Evolutionary conservation across 331 rosid species (phyloP).

Genomic region (Acacia pycnantha): DNA sequence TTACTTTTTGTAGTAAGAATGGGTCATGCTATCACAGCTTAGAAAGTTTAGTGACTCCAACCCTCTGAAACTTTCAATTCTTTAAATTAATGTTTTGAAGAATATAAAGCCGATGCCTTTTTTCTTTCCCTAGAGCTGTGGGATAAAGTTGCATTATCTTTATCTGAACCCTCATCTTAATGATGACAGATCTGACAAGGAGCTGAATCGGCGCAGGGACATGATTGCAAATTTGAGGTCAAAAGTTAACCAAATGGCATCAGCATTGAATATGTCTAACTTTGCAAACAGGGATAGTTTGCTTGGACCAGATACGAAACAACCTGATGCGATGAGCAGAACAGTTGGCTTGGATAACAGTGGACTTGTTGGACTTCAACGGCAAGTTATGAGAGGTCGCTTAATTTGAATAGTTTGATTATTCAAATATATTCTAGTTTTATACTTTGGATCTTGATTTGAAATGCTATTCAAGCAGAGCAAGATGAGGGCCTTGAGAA

Average conservation of each 20-base stretch:
- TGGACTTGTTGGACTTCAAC: constrained; percentile 84
- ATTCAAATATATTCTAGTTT: constrained; percentile 20
- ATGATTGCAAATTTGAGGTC: constrained; percentile 69
- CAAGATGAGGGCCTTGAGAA: constrained; percentile 98
- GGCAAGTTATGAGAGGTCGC: constrained; percentile 86
- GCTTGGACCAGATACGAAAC: constrained; percentile 85
- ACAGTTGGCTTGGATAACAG: constrained; percentile 79
- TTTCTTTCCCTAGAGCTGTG: background rate
- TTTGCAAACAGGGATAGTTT: constrained; percentile 90
- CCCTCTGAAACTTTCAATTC: background rate
- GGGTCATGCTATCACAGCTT: background rate
- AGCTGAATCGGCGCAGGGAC: constrained; percentile 95
- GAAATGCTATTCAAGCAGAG: constrained; percentile 53
- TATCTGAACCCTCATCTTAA: constrained; percentile 25
- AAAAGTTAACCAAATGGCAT: constrained; percentile 89
- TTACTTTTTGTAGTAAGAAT: constrained; percentile 8
- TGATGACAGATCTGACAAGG: constrained; percentile 78
- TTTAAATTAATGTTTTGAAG: background rate
- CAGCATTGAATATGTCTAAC: constrained; percentile 74
- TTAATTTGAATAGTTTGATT: constrained; percentile 29
- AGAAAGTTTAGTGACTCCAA: background rate
- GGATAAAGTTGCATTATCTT: constrained; percentile 22
- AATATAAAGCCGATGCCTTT: background rate
- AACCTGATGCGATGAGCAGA: constrained; percentile 75
- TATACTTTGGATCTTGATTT: constrained; percentile 32